Conservation (phyloP, 2,329 filamentous ascomycete genomes). For the Hymenoscyphus occultus region DNA sequence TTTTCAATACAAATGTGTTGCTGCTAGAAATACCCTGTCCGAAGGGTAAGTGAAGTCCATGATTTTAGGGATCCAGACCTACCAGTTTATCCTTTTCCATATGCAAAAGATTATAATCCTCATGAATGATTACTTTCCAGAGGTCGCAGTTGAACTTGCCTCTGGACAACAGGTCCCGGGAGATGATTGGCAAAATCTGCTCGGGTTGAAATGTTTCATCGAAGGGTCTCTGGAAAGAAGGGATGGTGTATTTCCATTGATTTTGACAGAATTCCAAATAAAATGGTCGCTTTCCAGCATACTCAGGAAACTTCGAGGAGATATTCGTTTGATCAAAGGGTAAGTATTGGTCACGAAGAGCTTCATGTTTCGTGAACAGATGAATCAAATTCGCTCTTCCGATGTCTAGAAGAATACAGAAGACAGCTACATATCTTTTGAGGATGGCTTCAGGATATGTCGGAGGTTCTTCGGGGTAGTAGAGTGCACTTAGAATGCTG, state of each 20-base stretch:
- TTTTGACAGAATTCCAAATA: constrained; percentile 30
- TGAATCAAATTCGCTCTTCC: constrained; percentile 20
- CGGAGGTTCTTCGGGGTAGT: not conserved
- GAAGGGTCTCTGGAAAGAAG: constrained; percentile 23
- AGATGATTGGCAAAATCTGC: constrained; percentile 31
- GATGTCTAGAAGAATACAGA: constrained; percentile 26
- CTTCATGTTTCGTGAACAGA: constrained; percentile 25
- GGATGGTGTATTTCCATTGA: constrained; percentile 33
- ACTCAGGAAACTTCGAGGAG: constrained; percentile 23
- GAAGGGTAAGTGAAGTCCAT: not conserved
- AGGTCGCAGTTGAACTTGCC: not conserved
- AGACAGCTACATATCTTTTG: constrained; percentile 12
- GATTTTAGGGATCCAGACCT: not conserved
- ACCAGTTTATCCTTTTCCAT: not conserved
- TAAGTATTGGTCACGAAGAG: constrained; percentile 22
- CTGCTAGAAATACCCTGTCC: not conserved
- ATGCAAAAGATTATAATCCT: not conserved
- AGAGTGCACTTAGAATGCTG: not conserved
- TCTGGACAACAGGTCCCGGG: constrained; percentile 3
- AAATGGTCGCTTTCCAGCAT: constrained; percentile 18
- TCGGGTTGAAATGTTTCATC: constrained; percentile 25
- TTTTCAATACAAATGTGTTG: not conserved
- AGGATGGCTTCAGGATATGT: constrained; percentile 7
- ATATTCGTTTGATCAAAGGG: constrained; percentile 28
- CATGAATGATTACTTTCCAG: not conserved